Evolutionary conservation across 257 asterid genomes (phyloP).

Genomic region (Solanum pennellii): DNA sequence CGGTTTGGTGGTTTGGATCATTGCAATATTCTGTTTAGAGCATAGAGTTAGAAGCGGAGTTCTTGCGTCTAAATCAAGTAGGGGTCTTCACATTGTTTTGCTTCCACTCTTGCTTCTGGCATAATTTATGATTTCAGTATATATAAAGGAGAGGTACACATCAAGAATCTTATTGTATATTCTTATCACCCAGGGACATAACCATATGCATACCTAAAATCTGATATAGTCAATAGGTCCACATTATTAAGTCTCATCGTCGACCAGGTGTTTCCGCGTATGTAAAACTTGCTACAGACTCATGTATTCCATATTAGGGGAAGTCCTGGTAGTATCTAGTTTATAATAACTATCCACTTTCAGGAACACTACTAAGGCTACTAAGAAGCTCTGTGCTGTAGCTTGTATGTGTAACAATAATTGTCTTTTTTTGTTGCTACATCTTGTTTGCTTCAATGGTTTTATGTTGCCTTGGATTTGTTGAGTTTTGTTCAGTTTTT

Average conservation of each 20-base stretch:
- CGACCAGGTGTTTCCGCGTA: too few species aligned
- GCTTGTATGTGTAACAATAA: conserved; percentile 7
- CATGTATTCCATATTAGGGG: too few species aligned
- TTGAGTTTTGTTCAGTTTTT: not conserved
- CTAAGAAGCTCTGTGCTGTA: conserved; percentile 69
- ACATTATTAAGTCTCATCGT: too few species aligned
- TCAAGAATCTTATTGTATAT: too few species aligned
- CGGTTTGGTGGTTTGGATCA: not conserved
- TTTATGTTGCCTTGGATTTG: not conserved
- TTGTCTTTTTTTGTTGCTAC: not conserved
- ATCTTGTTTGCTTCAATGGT: not conserved
- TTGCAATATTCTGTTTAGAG: not conserved
- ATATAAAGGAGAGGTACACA: not conserved
- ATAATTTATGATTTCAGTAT: not conserved
- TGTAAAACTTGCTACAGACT: too few species aligned
- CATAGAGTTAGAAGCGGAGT: not conserved
- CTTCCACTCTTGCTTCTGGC: not conserved
- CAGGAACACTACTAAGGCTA: conserved; percentile 17
- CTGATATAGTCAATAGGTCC: too few species aligned
- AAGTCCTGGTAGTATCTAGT: too few species aligned
- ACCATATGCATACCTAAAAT: too few species aligned
- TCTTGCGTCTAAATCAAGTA: not conserved
- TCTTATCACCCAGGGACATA: too few species aligned
- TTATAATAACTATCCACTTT: too few species aligned
- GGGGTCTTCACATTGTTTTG: not conserved